Base-by-base conservation (phyloP, 257 asterid genomes). In the Schizonepeta tenuifolia region DNA sequence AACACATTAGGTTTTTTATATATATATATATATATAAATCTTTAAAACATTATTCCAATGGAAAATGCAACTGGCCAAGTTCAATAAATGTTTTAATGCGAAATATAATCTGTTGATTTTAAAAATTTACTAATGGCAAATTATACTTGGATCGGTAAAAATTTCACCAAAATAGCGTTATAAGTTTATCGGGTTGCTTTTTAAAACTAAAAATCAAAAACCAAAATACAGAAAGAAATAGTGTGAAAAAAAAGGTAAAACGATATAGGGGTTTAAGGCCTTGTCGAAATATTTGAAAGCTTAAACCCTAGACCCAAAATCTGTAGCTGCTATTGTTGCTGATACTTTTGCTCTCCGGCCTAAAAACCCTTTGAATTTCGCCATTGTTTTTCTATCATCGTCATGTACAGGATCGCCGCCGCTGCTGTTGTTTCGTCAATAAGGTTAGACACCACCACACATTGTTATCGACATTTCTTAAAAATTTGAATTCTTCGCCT, bases 321-420 rank as follows among this genome's bases (percentile, higher is more conserved):
- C 75, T 49, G 49, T 46, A 72, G 57, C 55, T 58, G 36, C 60
- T 43, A 14, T 13, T 4, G n/a, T 13, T 24, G 22, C 22, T 38
- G 56, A 18, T 24, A 21, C 5, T 21, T 4, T 70, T 15, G 11
- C 70, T 56, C 38, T 64, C 51, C 10, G 6, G 62, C 71, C 17
- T 41, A 2, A 76, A 60, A 65, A 22, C 46, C 20, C 55, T 9
- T 31, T 53, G 8, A 0, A 13, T 67, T 2, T 18, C 6, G 46
- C 49, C 44, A 35, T 28, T 61, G 67, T 33, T 28, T 5, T 5
- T 10, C 57, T 15, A 11, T 22, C 44, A 13, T 21, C 65, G 51
- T 71, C 70, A 93, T 93, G 98, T 79, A 87, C 79, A 86, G 96
- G 57, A 67, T 79, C 41, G 91, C 86, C 38, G 85, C 84, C 17